phyloP scores from a whole-genome alignment of 2,329 filamentous ascomycete species.

The Microcera coccophila region DNA sequence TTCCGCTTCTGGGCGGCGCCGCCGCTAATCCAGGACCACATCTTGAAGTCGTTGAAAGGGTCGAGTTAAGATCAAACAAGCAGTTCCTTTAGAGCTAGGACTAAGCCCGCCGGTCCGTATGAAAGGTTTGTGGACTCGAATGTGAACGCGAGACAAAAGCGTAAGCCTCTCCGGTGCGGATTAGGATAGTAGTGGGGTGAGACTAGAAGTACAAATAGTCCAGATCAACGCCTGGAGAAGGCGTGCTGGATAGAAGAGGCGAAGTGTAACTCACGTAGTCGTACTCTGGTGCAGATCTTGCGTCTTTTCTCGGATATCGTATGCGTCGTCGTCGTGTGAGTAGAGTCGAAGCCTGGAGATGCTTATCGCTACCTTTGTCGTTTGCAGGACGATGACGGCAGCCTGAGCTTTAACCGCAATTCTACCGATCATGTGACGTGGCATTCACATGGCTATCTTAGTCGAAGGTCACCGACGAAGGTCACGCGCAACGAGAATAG shows the following conservation, averaged over 20 bases:
- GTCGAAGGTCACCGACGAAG: too few relatives aligned
- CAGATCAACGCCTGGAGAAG: background rate
- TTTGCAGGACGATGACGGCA: slow-evolving; percentile 32
- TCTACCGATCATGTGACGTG: slow-evolving; percentile 16
- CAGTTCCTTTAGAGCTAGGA: too few relatives aligned
- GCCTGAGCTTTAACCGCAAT: slow-evolving; percentile 24
- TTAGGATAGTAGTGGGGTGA: slow-evolving; percentile 25
- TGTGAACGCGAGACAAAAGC: too few relatives aligned
- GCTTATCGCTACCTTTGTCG: slow-evolving; percentile 29
- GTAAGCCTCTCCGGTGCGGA: slow-evolving; percentile 19
- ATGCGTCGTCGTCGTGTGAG: slow-evolving; percentile 16
- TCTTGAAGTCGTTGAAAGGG: too few relatives aligned
- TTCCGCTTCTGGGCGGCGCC: slow-evolving; percentile 78
- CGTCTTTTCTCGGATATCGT: slow-evolving; percentile 13
- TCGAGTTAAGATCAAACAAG: too few relatives aligned
- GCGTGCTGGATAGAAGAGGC: too few relatives aligned
- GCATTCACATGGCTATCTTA: too few relatives aligned
- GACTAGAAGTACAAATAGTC: slow-evolving; percentile 2
- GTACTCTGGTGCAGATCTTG: background rate
- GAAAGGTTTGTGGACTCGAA: too few relatives aligned
- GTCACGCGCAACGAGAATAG: too few relatives aligned
- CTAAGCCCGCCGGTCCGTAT: too few relatives aligned
- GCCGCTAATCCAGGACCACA: slow-evolving; percentile 92
- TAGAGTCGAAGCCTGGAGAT: slow-evolving; percentile 20
- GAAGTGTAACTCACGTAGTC: slow-evolving; percentile 6